Percentiles rank a stretch among this genome's conserved stretches.
Conservation (phyloP, 495 filamentous ascomycete species). For the Aspergillus conjunctus region DNA sequence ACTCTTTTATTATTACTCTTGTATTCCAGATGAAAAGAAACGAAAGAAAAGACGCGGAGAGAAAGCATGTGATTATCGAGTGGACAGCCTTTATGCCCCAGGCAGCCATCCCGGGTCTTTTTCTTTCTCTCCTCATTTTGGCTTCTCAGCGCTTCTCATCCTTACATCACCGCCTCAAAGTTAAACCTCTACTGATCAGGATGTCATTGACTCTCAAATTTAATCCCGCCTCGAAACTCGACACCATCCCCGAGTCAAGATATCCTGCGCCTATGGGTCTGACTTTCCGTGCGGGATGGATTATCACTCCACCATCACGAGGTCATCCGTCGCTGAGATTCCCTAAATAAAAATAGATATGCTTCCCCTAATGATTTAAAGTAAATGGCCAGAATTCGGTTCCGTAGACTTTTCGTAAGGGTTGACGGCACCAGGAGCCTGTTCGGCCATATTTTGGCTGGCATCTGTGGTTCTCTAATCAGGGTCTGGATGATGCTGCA, state of each 20-base stretch:
- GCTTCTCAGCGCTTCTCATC: neutral
- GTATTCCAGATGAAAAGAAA: neutral
- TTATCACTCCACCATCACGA: conserved; percentile 98
- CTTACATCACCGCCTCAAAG: conserved; percentile 18
- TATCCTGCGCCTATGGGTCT: conserved; percentile 20
- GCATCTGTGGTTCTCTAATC: conserved; percentile 98
- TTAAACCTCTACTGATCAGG: neutral
- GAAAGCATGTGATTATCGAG: conserved; percentile 36
- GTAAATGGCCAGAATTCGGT: conserved; percentile 87
- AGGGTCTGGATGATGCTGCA: conserved; percentile 69
- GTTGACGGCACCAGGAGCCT: conserved; percentile 24
- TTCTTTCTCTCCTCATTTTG: no score
- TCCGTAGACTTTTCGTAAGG: conserved; percentile 57
- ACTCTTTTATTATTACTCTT: neutral
- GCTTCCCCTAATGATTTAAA: conserved; percentile 85
- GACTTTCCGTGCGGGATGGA: conserved; percentile 83
- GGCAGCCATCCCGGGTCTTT: conserved; percentile 11
- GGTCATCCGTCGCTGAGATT: conserved; percentile 68
- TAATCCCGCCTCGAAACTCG: neutral
- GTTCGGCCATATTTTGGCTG: conserved; percentile 91
- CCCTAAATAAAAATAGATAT: conserved; percentile 73
- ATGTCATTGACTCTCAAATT: neutral
- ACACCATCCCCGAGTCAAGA: conserved; percentile 27
- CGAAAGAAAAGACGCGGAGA: conserved; percentile 29
- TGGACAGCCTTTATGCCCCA: conserved; percentile 19